These are phyloP conservation scores for Porodaedalea pini DNA, from an alignment of 1,284 basidiomycete species.

Conservation along the genomic window DNA sequence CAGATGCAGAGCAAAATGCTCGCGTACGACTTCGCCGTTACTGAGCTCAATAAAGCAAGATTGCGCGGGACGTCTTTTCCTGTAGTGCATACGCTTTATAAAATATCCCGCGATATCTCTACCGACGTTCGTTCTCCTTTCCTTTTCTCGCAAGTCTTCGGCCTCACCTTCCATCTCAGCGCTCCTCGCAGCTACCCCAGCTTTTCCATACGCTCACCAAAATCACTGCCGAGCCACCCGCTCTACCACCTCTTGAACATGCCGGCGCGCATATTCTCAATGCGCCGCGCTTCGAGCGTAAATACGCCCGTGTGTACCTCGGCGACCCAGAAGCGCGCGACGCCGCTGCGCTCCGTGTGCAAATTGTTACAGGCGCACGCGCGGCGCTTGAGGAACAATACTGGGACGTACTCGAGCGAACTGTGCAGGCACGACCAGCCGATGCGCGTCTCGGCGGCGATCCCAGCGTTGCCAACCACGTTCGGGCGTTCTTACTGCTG, in stretches of 20 bases:
- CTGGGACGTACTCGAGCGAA: constrained; percentile 81
- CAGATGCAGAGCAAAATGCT: constrained; percentile 94
- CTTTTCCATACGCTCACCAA: constrained; percentile 69
- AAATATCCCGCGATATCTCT: constrained; percentile 55
- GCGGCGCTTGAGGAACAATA: constrained; percentile 83
- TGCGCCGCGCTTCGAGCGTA: constrained; percentile 67
- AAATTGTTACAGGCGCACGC: constrained; percentile 70
- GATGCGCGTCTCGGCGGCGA: constrained; percentile 91
- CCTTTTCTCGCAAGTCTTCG: constrained; percentile 32
- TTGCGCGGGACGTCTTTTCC: constrained; percentile 71
- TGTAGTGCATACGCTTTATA: constrained; percentile 64
- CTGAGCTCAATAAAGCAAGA: constrained; percentile 70
- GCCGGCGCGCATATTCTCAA: constrained; percentile 76
- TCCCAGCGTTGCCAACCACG: constrained; percentile 86
- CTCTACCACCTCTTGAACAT: constrained; percentile 68
- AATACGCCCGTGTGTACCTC: constrained; percentile 69
- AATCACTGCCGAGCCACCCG: constrained; percentile 66
- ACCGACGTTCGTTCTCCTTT: constrained; percentile 46
- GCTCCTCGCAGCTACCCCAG: constrained; percentile 51
- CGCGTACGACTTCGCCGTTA: constrained; percentile 83
- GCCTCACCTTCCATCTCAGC: constrained; percentile 21
- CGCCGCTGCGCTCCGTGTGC: constrained; percentile 55
- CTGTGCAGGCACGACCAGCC: constrained; percentile 78
- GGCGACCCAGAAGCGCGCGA: constrained; percentile 66
- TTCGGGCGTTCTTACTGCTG: constrained; percentile 81